Conservation (phyloP, 352 stramenopile genomes). For the Globisporangium uncinulatum region DNA sequence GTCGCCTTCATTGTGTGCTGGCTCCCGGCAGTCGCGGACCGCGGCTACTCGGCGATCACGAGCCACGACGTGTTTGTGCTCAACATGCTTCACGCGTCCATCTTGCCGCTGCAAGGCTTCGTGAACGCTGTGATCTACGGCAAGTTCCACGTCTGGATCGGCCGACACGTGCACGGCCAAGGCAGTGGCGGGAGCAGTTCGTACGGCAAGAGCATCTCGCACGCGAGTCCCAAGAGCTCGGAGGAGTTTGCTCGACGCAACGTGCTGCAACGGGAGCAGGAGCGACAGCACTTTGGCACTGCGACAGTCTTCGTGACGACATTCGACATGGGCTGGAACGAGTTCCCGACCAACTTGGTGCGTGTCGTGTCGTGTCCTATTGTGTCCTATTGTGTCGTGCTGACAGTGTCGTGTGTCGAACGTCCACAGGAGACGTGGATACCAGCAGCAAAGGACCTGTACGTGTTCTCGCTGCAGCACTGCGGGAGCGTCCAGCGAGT, state of each 20-base stretch:
- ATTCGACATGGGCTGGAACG: slow-evolving; percentile 77
- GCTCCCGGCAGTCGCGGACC: slow-evolving; percentile 60
- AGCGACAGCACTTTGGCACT: slow-evolving; percentile 61
- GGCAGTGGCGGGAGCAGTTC: slow-evolving; percentile 10
- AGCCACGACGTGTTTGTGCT: slow-evolving; percentile 50
- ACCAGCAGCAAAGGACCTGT: slow-evolving; percentile 64
- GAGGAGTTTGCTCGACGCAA: slow-evolving; percentile 33
- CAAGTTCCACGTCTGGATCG: slow-evolving; percentile 80
- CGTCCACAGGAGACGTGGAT: slow-evolving; percentile 56
- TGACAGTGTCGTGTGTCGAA: background rate
- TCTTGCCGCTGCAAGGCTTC: slow-evolving; percentile 80
- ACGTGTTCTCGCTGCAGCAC: slow-evolving; percentile 80
- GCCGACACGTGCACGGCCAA: slow-evolving; percentile 43
- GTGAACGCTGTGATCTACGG: slow-evolving; percentile 84
- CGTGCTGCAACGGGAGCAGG: slow-evolving; percentile 29
- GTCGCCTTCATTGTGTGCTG: slow-evolving; percentile 77
- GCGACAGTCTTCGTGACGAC: slow-evolving; percentile 75
- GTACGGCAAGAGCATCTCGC: slow-evolving; percentile 22
- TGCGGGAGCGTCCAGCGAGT: slow-evolving; percentile 58
- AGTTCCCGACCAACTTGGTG: slow-evolving; percentile 60
- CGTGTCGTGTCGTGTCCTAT: background rate
- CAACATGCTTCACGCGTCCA: slow-evolving; percentile 66
- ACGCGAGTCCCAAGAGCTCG: slow-evolving; percentile 35
- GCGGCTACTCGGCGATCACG: slow-evolving; percentile 54
- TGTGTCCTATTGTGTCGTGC: background rate